Base-by-base conservation (phyloP, 2,329 filamentous ascomycete genomes). In the Fusarium sp. region DNA sequence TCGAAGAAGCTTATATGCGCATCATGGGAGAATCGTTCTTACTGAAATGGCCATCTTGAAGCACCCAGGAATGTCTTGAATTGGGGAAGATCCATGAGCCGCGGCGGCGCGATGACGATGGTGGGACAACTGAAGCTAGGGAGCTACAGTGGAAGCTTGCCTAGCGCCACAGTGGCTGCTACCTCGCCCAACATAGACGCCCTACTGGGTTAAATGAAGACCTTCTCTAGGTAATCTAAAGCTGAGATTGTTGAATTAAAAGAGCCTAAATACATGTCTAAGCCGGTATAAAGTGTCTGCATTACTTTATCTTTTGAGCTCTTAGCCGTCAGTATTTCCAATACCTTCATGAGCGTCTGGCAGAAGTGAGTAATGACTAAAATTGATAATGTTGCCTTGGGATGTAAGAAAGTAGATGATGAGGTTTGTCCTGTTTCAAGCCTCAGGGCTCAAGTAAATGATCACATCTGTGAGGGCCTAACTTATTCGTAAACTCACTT, bases 21-120 rank as follows among this genome's bases (percentile, higher is more conserved):
- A 9, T 14, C 41, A 16, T 14, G 32, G 12, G 2, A 59, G 43
- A 55, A 37, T 21, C 28, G 10, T 71, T 46, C 63, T 56, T 73
- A 79, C 77, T 73, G 77, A 79, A 67, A 79, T 78, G 51, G 77
- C 77, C 77, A 79, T 79, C 63, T 74, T 77, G 74, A 74, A 68
- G 74, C 77, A 77, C 76, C 37, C 48, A 63, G 49, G 62, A 64
- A 55, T 46, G 59, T 61, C 61, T 55, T 73, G 71, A 60, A 63
- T 63, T 72, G 58, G 66, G 46, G 62, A 72, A 72, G 55, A 61
- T 53, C 49, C n/a, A 42, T 64, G 65, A 54, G 53, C 59, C 34
- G 59, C 56, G 48, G 59, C 59, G 54, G 68, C 71, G 73, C 76
- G 69, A 78, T 78, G 76, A 78, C 76, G 77, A 76, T 72, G 69